Base-by-base conservation (phyloP, 169 alveolate genomes). In the Plasmodium yoelii region DNA sequence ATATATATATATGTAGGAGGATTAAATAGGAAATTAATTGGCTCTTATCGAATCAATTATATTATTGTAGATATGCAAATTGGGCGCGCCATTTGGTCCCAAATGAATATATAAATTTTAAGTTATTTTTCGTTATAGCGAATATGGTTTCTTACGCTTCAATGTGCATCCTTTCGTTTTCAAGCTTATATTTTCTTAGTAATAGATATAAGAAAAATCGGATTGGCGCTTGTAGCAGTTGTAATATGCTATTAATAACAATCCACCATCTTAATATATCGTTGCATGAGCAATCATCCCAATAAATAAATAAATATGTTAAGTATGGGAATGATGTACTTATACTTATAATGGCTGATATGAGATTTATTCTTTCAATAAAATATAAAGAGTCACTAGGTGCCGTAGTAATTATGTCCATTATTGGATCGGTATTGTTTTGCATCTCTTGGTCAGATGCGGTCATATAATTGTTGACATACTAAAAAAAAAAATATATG, bases 261-360 rank as follows among this genome's bases (percentile, higher is more conserved):
- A 87, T 72, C 92, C 92, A 87, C 92, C 92, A 87, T 34, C 88
- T 68, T 28, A 87, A 46, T 28, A 73, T 69, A 46, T 87, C 92
- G 71, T 87, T 73, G 49, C 87, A 73, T 42, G 92, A 87, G 47
- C 87, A 87, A n/a, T 87, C 88, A 39, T 87, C 59, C 92, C 92
- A 87, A 57, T 87, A 67, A 22, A 87, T 63, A 44, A 87, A 56
- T 69, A 87, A 57, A 44, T 87, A 87, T n/a, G 80, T 72, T 44
- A 87, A 39, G 61, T 72, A 87, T 8, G 92, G 92, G 61, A 87
- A 68, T 26, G 92, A 87, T 15, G 90, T 80, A 47, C 90, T 67
- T 26, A 80, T 65, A 28, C 90, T 80, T 80, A 80, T 80, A 53
- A 80, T 69, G 7, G 82, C 90, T 67, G 90, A 80, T 28, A 80